Evolutionary conservation across 768 basidiomycete genomes (phyloP), one percentile per base, ranked within the genome.

Genomic region (Collybiopsis confluens): DNA sequence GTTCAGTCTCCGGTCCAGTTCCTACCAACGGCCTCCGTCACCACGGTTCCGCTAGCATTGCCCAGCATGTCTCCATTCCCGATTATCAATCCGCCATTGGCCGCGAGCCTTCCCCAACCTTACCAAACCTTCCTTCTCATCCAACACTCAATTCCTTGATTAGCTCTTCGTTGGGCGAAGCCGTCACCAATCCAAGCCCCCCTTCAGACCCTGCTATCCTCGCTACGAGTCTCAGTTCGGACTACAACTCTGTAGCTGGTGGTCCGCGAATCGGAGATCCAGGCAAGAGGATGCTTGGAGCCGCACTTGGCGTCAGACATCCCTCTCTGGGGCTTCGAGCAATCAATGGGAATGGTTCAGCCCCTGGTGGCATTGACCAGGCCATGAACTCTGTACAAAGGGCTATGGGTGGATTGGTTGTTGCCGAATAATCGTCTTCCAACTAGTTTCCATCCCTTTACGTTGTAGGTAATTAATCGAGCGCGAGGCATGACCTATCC

Each of bases 191-290:
- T 51, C 66, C 63, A 54, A 66, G 70, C 57, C 70, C 73, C 9
- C 76, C 77, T 16, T 68, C 79, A 16, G 87, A 90, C 66, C 86
- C 88, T 18, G 86, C 88, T 1, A 86, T 89, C 55, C 65, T 89
- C 47, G 75, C 80, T 11, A 76, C 80, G 21, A 80, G 80, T 62
- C 64, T 80, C 59, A 78, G 79, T 43, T 68, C 76, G 30, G 71
- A 71, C 49, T 47, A 62, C 47, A 67, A 70, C 18, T 68, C 70
- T 2, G 65, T 67, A 40, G 64, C 68, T n/a, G 66, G 70, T 28
- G 85, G 83, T n/a, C 90, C 90, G 20, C 80, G 86, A 63, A 91
- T 93, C 61, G 91, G 91, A 33, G 89, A 93, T 68, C 88, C 91
- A 28, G 91, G 88, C 37, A 90, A 90, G 73, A 77, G 91, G 63